Evolutionary conservation across 345 rosid species (phyloP).

Genomic region (Zanthoxylum bungeanum): DNA sequence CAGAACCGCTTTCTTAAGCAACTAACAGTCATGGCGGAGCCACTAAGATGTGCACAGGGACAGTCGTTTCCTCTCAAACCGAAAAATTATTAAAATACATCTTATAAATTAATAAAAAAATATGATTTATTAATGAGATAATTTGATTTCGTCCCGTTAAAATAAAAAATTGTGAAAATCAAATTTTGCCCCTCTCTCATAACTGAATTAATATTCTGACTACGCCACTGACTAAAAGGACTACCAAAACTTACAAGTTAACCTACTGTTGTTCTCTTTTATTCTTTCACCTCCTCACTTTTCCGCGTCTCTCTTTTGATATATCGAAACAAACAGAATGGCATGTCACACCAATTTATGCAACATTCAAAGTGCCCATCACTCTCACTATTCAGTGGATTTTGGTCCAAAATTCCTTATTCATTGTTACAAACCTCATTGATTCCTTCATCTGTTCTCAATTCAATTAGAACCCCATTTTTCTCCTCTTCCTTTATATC

Average conservation of each 20-base stretch:
- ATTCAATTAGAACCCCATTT: not conserved
- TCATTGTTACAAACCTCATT: not conserved
- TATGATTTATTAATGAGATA: no score
- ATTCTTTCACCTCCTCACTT: constrained; percentile 26
- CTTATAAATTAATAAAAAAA: no score
- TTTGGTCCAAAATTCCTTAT: constrained; percentile 21
- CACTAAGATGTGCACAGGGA: no score
- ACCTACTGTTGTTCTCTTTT: not conserved
- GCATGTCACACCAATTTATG: not conserved
- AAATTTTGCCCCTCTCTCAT: no score
- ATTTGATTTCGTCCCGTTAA: no score
- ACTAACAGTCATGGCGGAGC: no score
- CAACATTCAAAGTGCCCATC: constrained; percentile 7
- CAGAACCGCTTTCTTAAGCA: not conserved
- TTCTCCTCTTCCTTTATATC: not conserved
- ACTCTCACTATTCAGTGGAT: constrained; percentile 17
- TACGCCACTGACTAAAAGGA: no score
- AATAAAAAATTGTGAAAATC: no score
- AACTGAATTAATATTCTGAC: no score
- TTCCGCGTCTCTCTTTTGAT: constrained; percentile 26
- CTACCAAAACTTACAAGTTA: no score
- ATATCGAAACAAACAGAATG: not conserved
- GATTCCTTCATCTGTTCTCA: not conserved
- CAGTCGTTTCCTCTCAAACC: no score
- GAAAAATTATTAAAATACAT: no score